Base-by-base conservation (phyloP, 2,329 filamentous ascomycete genomes). In the Stromatinia cepivora region DNA sequence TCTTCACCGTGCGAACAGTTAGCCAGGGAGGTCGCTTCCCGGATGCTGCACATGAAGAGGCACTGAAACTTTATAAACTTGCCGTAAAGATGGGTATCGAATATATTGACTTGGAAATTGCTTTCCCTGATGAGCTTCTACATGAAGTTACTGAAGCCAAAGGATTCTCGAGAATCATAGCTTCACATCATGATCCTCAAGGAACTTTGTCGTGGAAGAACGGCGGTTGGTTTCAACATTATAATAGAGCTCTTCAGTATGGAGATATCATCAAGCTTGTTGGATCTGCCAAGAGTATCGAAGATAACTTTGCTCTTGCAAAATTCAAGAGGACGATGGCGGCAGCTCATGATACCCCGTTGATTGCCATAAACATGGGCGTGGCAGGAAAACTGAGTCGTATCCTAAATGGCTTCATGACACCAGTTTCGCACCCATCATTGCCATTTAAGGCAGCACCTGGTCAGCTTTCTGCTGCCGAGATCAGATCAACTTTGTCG, bases 281-380 rank as follows among this genome's bases (percentile, higher is more conserved):
- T 9, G 95, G 95, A 53, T 84, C 91, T 69, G 94, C 94, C 1
- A 87, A 85, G 68, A 86, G 80, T 28, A 83, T 94, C 58, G 88
- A 93, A 71, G 94, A 98, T 81, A 99, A 99, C 79, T 95, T 92
- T 77, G 88, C 91, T 53, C 85, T 98, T 42, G 88, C 88, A 53
- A 87, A 87, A 62, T 99, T 99, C 86, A 94, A 92, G 82, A 81
- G 85, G 31, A 90, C 87, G 82, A 93, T 94, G 81, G 83, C 87
- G 50, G 83, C 85, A 34, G 86, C 91, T 1, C 91, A 96, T 77
- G 85, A 90, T 66, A 88, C 89, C n/a, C 94, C 94, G 0, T 82
- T 99, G 68, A 97, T 99, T 75, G 93, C 92, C 1, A 91, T 99
- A 78, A 99, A 99, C 81, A 98, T 99, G 94, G 94, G 94, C 42